These are phyloP conservation scores for Rhodotorula sphaerocarpa DNA, from an alignment of 768 basidiomycete genomes.

Conservation along the genomic window DNA sequence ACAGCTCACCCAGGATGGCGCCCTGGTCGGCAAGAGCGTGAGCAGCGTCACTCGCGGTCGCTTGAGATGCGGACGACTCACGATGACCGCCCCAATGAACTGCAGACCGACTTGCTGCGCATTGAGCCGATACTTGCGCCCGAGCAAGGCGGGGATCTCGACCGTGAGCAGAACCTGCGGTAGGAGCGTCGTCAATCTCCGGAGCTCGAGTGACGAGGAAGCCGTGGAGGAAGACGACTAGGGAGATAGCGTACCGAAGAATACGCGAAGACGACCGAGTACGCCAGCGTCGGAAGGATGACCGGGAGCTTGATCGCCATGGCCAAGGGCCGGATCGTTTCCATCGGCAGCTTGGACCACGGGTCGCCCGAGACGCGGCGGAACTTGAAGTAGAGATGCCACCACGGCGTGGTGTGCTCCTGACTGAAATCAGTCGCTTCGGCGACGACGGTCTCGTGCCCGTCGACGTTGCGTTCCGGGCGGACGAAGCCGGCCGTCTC, in stretches of 20 bases:
- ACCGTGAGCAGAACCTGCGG: constrained; percentile 21
- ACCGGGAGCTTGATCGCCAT: constrained; percentile 14
- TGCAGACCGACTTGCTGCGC: constrained; percentile 37
- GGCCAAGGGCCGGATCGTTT: constrained; percentile 7
- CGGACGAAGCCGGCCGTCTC: constrained; percentile 32
- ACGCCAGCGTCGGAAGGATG: constrained; percentile 21
- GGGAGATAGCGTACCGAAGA: constrained; percentile 4
- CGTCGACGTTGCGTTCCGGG: constrained; percentile 4
- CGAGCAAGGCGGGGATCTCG: constrained; percentile 33
- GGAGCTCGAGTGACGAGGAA: no score
- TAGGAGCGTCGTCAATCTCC: background rate
- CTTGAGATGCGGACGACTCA: no score
- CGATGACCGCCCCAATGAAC: constrained; percentile 33
- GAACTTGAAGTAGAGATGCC: constrained; percentile 23
- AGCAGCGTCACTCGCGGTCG: no score
- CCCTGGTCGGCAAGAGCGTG: constrained; percentile 11
- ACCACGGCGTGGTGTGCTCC: constrained; percentile 8
- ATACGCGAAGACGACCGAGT: constrained; percentile 23
- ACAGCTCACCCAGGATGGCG: constrained; percentile 34
- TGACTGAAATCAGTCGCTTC: no score
- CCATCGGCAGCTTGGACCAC: constrained; percentile 19
- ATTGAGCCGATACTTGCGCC: constrained; percentile 31
- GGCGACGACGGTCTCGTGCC: background rate
- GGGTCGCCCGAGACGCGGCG: constrained; percentile 7
- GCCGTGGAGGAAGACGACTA: no score